Percentiles rank a stretch among this genome's conserved stretches.
Conservation (phyloP, 1,284 basidiomycete genomes). For the Blastosporella zonata region DNA sequence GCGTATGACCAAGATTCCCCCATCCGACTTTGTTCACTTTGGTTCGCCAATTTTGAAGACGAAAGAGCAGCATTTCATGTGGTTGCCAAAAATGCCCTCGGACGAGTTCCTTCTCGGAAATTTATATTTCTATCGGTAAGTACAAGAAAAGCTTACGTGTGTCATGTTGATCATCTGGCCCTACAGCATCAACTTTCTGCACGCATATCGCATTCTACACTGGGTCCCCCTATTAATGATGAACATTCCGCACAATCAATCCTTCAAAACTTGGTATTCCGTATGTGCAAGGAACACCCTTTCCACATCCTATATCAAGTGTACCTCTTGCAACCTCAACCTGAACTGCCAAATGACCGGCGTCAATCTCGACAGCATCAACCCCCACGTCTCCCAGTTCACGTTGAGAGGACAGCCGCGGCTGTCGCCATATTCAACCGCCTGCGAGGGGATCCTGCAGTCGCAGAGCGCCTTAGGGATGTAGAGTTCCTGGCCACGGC, state of each 20-base stretch:
- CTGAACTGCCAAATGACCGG: conserved; percentile 29
- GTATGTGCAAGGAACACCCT: conserved; percentile 88
- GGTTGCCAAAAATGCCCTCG: conserved; percentile 49
- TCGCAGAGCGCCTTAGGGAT: conserved; percentile 45
- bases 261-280: conserved; percentile 64
- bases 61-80: conserved; percentile 53
- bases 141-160: not conserved
- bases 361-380: conserved; percentile 42
- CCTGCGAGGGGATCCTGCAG: conserved; percentile 43
- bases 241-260: conserved; percentile 50
- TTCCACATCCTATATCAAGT: conserved; percentile 94
- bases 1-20: conserved; percentile 74
- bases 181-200: conserved; percentile 84
- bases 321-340: conserved; percentile 63
- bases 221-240: conserved; percentile 28
- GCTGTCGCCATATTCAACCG: conserved; percentile 68
- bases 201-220: conserved; percentile 55
- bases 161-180: conserved; percentile 3
- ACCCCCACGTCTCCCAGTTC: conserved; percentile 35
- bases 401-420: conserved; percentile 60
- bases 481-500: conserved; percentile 72
- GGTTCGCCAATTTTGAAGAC: conserved; percentile 83
- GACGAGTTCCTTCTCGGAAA: conserved; percentile 81
- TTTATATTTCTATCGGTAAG: conserved; percentile 83
- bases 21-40: conserved; percentile 85